Evolutionary conservation across 345 rosid genomes (phyloP).

Genomic region (Lepidium aucheri): DNA sequence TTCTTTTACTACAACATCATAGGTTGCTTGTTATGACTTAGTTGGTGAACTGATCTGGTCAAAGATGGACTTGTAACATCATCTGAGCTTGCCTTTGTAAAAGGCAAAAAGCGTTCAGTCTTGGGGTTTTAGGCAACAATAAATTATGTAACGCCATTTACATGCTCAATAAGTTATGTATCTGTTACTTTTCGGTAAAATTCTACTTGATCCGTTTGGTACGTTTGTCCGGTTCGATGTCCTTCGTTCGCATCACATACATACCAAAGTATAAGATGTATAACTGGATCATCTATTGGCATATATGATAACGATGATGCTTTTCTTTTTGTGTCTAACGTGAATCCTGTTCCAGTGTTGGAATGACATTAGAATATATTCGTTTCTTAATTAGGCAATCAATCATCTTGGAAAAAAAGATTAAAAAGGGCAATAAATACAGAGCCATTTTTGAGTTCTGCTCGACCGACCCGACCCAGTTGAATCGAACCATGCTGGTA

Average conservation of each 20-base stretch:
- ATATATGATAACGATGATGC: neutral
- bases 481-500: neutral
- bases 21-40: neutral
- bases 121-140: neutral
- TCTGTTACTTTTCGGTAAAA: neutral
- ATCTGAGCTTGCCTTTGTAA: neutral
- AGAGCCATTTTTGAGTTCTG: neutral
- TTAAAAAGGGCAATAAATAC: neutral
- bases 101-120: neutral
- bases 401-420: neutral
- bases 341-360: neutral
- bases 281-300: too few relatives aligned
- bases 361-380: neutral
- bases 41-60: neutral
- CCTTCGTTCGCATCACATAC: too few relatives aligned
- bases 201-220: too few relatives aligned
- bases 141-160: neutral
- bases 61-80: neutral
- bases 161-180: neutral
- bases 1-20: neutral
- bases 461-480: neutral
- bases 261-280: too few relatives aligned
- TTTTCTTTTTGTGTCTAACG: neutral
- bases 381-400: constrained; percentile 6
- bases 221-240: too few relatives aligned